These are phyloP conservation scores for Fragaria iinumae DNA, from an alignment of 306 rosid genomes.

Conservation along the genomic window DNA sequence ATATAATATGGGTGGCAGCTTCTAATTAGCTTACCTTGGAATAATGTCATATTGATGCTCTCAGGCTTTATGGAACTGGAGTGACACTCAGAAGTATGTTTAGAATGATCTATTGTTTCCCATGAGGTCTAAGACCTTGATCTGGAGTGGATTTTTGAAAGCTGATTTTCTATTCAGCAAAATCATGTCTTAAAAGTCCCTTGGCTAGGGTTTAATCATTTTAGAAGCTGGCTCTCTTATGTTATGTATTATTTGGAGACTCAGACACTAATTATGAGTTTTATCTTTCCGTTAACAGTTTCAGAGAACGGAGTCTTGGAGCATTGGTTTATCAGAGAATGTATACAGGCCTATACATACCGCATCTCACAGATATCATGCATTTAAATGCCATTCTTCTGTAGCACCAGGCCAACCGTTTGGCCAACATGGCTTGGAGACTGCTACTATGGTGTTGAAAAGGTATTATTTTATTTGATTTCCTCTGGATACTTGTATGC, in stretches of 20 bases:
- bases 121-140: not conserved
- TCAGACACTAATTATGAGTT: constrained; percentile 1
- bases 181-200: not conserved
- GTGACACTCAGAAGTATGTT: not conserved
- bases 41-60: not conserved
- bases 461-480: constrained; percentile 43
- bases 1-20: not conserved
- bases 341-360: constrained; percentile 40
- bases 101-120: not conserved
- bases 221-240: not conserved
- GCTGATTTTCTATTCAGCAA: not conserved
- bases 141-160: not conserved
- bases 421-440: constrained; percentile 44
- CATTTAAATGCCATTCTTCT: constrained; percentile 65
- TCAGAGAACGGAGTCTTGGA: constrained; percentile 43
- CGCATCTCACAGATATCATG: constrained; percentile 46
- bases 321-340: constrained; percentile 32
- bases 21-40: not conserved
- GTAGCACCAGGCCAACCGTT: constrained; percentile 41
- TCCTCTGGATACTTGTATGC: not conserved
- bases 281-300: constrained; percentile 43
- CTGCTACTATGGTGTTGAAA: constrained; percentile 47
- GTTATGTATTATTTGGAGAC: constrained; percentile 9
- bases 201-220: not conserved
- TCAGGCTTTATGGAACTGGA: not conserved